Percentiles rank a stretch among this genome's conserved stretches.
phyloP scores from a whole-genome alignment of 192 early-diverging fungal species.

The Anaeromyces robustus region DNA sequence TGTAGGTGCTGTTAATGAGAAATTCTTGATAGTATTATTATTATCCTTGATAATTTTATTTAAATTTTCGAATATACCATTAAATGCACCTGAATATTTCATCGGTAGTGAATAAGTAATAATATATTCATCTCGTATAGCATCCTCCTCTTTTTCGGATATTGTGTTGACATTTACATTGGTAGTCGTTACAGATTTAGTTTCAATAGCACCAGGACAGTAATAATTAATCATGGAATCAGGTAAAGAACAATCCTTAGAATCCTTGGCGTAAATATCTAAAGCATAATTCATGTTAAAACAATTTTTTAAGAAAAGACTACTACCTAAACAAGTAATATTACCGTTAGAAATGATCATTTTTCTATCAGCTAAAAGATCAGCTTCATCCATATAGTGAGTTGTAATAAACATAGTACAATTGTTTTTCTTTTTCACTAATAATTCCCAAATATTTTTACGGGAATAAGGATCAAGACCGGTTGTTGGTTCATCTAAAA shows the following conservation, averaged over 20 bases:
- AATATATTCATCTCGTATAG: not conserved
- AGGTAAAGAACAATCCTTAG: not conserved
- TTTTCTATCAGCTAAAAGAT: slow-evolving; percentile 4
- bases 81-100: not conserved
- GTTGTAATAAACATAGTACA: slow-evolving; percentile 40
- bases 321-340: slow-evolving; percentile 5
- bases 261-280: not conserved
- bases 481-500: slow-evolving; percentile 43
- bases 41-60: not conserved
- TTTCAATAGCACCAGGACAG: too few relatives aligned
- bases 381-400: slow-evolving; percentile 50
- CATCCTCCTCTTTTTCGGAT: not conserved
- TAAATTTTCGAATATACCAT: not conserved
- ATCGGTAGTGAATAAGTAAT: not conserved
- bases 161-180: not conserved
- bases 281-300: slow-evolving; percentile 5
- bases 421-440: slow-evolving; percentile 23
- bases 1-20: not conserved
- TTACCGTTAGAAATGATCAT: not conserved
- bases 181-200: too few relatives aligned
- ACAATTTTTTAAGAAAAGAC: slow-evolving; percentile 33
- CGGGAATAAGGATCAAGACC: slow-evolving; percentile 37
- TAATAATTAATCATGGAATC: not conserved
- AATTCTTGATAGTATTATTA: not conserved
- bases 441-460: slow-evolving; percentile 33